Conservation (phyloP, 768 basidiomycete species). For the Suillus lakei region DNA sequence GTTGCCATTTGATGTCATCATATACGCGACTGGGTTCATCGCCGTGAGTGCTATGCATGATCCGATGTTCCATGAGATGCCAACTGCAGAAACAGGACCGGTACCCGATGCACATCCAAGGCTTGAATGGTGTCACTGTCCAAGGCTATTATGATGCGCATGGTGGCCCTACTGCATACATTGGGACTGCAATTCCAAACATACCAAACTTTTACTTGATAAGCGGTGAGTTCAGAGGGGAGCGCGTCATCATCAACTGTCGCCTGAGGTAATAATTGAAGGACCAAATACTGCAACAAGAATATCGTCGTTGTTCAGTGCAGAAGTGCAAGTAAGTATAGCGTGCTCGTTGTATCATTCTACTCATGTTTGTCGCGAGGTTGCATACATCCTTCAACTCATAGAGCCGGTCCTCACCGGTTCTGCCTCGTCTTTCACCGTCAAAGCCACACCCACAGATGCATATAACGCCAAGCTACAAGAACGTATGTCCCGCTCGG, state of each 20-base stretch:
- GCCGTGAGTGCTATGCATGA: constrained; percentile 22
- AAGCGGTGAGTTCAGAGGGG: constrained; percentile 21
- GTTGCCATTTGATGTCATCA: constrained; percentile 37
- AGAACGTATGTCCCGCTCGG: constrained; percentile 19
- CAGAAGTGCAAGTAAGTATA: constrained; percentile 31
- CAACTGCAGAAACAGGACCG: constrained; percentile 18
- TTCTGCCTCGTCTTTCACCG: constrained; percentile 25
- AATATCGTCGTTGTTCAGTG: constrained; percentile 26
- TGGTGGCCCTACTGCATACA: constrained; percentile 39
- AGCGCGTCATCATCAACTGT: neutral
- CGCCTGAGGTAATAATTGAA: neutral
- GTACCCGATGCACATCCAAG: constrained; percentile 26
- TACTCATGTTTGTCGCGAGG: constrained; percentile 15
- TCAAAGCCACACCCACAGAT: constrained; percentile 28
- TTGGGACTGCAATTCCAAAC: constrained; percentile 35
- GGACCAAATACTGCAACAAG: constrained; percentile 32
- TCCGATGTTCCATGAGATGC: neutral
- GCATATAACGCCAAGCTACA: constrained; percentile 29
- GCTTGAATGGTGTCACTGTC: constrained; percentile 26
- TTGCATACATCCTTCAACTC: constrained; percentile 33
- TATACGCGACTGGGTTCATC: constrained; percentile 39
- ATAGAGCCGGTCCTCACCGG: constrained; percentile 32
- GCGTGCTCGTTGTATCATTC: neutral
- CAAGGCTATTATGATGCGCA: constrained; percentile 32
- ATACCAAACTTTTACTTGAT: constrained; percentile 43